Percentiles rank a stretch among this genome's conserved stretches.
Conservation (phyloP, 345 rosid genomes). For the Combretum micranthum region DNA sequence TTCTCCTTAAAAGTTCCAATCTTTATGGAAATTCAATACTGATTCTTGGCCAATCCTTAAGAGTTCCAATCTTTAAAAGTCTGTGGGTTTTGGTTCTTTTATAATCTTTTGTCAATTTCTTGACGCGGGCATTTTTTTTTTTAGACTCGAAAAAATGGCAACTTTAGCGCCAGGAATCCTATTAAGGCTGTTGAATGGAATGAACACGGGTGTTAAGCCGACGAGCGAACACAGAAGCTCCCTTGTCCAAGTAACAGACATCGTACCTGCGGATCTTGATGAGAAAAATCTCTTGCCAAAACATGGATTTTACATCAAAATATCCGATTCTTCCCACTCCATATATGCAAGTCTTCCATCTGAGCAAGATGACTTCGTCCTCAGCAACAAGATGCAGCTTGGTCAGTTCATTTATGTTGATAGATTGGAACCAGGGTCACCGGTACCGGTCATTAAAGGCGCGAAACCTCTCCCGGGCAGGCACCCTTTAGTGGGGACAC, state of each 20-base stretch:
- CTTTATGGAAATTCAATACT: no score
- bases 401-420: constrained; percentile 93
- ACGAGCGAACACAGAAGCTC: constrained; percentile 88
- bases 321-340: constrained; percentile 91
- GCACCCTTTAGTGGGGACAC: constrained; percentile 83
- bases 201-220: constrained; percentile 80
- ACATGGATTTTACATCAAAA: constrained; percentile 88
- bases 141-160: constrained; percentile 38
- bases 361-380: constrained; percentile 69
- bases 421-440: constrained; percentile 81
- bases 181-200: constrained; percentile 66
- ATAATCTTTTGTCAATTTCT: constrained; percentile 8
- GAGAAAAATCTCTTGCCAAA: constrained; percentile 83
- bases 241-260: constrained; percentile 81
- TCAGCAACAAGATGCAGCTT: constrained; percentile 87
- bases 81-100: not conserved
- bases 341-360: constrained; percentile 85
- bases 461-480: constrained; percentile 88
- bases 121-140: not conserved
- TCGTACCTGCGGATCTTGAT: constrained; percentile 92
- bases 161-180: constrained; percentile 75
- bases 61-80: no score
- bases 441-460: constrained; percentile 78
- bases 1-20: no score
- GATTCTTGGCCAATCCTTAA: no score